Evolutionary conservation across 106 monocot genomes (phyloP).

Genomic region (Dendrobium huoshanense): DNA sequence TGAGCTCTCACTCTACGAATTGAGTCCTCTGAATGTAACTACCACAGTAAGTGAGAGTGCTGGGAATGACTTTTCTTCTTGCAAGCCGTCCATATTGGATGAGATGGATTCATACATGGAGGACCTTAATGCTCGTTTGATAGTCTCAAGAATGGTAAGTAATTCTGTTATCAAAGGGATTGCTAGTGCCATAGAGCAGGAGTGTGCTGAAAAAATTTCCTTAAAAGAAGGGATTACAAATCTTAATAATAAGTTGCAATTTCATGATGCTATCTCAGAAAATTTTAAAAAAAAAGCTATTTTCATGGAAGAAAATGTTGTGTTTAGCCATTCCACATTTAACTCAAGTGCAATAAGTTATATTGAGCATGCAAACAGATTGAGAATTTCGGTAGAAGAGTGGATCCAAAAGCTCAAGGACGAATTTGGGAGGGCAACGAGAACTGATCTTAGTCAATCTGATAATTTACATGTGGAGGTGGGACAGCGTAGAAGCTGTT

Average conservation of each 20-base stretch:
- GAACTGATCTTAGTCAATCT: no score
- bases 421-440: no score
- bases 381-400: no score
- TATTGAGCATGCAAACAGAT: no score
- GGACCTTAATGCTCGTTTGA: no score
- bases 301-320: no score
- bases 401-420: no score
- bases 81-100: slow-evolving; percentile 29
- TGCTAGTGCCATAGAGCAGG: slow-evolving; percentile 53
- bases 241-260: slow-evolving; percentile 27
- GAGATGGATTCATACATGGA: slow-evolving; percentile 52
- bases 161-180: slow-evolving; percentile 66
- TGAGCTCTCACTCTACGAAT: neutral
- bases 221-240: slow-evolving; percentile 33
- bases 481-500: no score
- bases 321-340: no score
- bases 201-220: slow-evolving; percentile 39
- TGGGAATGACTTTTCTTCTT: neutral
- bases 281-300: no score
- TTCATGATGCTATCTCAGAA: slow-evolving; percentile 15
- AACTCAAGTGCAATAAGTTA: no score
- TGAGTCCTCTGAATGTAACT: neutral
- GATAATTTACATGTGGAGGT: no score
- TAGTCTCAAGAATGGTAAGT: slow-evolving; percentile 73
- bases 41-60: neutral